Evolutionary conservation across 768 basidiomycete genomes (phyloP), one percentile per base, ranked within the genome.

Genomic region (Kockovaella imperatae): DNA sequence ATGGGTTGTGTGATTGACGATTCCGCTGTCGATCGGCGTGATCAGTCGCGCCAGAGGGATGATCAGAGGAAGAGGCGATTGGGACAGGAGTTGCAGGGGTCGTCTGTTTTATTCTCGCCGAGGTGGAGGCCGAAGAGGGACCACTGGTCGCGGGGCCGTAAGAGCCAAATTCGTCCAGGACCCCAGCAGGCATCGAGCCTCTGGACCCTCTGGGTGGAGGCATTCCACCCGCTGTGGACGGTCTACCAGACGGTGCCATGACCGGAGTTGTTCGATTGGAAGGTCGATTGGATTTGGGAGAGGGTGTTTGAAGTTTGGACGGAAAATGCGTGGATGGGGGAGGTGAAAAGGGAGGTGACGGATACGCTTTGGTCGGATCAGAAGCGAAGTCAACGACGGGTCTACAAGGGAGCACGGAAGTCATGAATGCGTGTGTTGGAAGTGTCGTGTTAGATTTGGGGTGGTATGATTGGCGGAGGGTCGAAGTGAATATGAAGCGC

Each of bases 1-100:
- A 49, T 4, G 69, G 69, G 41, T 70, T 67, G 47, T 70, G 69
- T 1, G 69, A 70, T 49, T 64, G 61, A 26, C 64, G 53, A 32
- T 66, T 57, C 17, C 62, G 43, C 25, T 49, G 44, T 4, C 52
- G 45, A 3, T 44, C 40, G 7, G 45, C 28, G 14, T 50, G 36
- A 11, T 42, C 26, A 20, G 39, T 11, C 10, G 34, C 30, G 5
- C 31, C 28, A n/a, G 29, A 20, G 17, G 45, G 26, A 40, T 45
- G 55, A 38, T 57, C 53, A 2, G 58, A 55, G 7, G 62, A 56
- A 14, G 54, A 60, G 2, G 62, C 53, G 43, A 54, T 52, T 2
- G 62, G 54, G 6, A 13, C 21, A 56, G 57, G 29, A 55, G 51
- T 10, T 55, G 55, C 57, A n/a, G n/a, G n/a, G n/a, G n/a, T n/a